Evolutionary conservation across 73 alveolate species (phyloP).

Genomic region (Tetrahymena borealis): DNA sequence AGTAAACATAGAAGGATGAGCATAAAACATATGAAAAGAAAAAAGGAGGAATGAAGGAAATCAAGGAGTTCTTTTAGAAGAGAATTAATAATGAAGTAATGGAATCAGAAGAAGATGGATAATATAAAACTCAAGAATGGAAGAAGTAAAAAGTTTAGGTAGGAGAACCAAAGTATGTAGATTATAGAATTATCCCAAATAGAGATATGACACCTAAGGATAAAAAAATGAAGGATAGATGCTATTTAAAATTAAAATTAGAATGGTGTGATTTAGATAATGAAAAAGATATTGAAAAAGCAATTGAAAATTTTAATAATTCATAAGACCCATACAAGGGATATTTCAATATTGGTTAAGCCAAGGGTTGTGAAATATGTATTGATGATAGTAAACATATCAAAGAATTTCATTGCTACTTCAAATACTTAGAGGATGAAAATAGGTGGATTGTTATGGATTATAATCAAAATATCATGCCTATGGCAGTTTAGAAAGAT

Average conservation of each 20-base stretch:
- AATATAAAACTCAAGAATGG: not conserved
- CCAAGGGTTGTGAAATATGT: not conserved
- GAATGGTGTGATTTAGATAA: not conserved
- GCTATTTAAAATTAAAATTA: not conserved
- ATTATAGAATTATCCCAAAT: not conserved
- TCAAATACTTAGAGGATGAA: not conserved
- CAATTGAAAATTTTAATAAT: not conserved
- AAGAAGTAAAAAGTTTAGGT: not conserved
- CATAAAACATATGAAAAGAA: not conserved
- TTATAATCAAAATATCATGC: not conserved
- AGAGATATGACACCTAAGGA: not conserved
- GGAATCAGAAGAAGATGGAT: not conserved
- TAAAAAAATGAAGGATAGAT: not conserved
- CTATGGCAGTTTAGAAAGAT: not conserved
- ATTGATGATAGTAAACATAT: not conserved
- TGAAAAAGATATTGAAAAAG: not conserved
- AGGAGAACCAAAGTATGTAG: not conserved
- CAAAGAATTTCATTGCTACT: not conserved
- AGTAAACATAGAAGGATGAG: not conserved
- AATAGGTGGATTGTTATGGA: not conserved
- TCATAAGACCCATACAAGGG: not conserved
- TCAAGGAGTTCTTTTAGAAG: not conserved
- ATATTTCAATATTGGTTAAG: not conserved
- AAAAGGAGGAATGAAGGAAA: not conserved
- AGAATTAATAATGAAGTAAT: not conserved